These are phyloP conservation scores for Globisporangium barbulae DNA, from an alignment of 352 stramenopile species.

Conservation along the genomic window DNA sequence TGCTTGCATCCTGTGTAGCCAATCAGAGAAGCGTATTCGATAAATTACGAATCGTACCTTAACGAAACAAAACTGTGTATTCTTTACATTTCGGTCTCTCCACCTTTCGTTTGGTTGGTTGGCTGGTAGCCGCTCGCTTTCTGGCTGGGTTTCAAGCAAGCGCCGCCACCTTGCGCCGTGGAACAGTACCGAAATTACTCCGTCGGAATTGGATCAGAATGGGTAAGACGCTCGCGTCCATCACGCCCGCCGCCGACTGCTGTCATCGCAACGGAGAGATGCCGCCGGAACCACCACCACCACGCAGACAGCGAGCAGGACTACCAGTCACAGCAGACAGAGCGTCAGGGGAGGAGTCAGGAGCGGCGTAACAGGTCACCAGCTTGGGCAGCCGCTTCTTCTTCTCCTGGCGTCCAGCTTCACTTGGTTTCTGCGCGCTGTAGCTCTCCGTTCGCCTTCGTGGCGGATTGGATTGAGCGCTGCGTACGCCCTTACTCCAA, in stretches of 20 bases:
- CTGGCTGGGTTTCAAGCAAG: neutral
- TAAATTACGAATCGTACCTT: neutral
- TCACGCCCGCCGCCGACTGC: constrained; percentile 25
- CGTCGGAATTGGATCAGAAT: constrained; percentile 68
- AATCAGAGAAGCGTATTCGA: constrained; percentile 1
- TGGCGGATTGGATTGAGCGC: constrained; percentile 20
- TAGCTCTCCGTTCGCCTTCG: neutral
- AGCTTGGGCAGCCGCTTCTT: neutral
- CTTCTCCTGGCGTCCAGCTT: neutral
- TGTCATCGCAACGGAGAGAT: constrained; percentile 36
- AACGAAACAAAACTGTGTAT: neutral
- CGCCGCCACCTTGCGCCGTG: neutral
- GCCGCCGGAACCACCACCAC: constrained; percentile 15
- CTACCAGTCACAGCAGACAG: neutral
- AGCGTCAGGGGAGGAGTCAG: neutral
- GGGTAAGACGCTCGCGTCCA: constrained; percentile 59
- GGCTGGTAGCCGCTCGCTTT: constrained; percentile 36
- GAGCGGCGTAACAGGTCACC: too few species aligned
- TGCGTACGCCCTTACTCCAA: constrained; percentile 22
- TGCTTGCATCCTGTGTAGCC: too few species aligned
- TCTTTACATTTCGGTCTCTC: constrained; percentile 8
- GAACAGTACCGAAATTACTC: constrained; percentile 80
- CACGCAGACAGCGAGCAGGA: constrained; percentile 3
- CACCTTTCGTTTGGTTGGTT: constrained; percentile 25
- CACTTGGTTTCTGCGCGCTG: neutral